Conservation (phyloP, 306 rosid species). For the Cucurbita maxima region DNA sequence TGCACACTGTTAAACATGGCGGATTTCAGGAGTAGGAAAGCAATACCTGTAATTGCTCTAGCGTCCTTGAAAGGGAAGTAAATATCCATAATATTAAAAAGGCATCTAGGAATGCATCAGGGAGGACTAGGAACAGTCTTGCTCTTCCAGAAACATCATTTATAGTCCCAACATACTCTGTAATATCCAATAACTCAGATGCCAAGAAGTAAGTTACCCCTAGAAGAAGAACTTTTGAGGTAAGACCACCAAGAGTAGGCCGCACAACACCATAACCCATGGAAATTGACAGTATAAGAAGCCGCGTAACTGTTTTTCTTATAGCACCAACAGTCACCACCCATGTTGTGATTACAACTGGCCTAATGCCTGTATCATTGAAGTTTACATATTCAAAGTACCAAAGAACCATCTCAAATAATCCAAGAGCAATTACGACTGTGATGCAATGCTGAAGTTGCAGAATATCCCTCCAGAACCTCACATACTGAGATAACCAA, state of each 20-base stretch:
- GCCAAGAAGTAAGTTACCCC: constrained; percentile 77
- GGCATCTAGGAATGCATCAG: constrained; percentile 85
- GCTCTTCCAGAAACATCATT: constrained; percentile 87
- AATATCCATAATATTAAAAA: constrained; percentile 94
- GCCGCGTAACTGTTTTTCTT: constrained; percentile 61
- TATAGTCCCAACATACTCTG: constrained; percentile 88
- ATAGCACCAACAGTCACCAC: constrained; percentile 82
- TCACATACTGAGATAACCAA: constrained; percentile 79
- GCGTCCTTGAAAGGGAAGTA: constrained; percentile 76
- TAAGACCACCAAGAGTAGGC: constrained; percentile 94
- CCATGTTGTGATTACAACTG: constrained; percentile 64
- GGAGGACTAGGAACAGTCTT: constrained; percentile 82
- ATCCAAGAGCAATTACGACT: constrained; percentile 65
- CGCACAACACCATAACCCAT: constrained; percentile 99
- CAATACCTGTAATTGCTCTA: constrained; percentile 85
- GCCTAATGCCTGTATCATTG: constrained; percentile 63
- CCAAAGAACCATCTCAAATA: constrained; percentile 95
- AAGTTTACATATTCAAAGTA: constrained; percentile 71
- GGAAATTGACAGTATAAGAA: constrained; percentile 71
- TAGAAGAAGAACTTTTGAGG: constrained; percentile 83
- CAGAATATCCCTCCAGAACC: constrained; percentile 81
- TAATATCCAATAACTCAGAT: constrained; percentile 65
- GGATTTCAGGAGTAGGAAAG: background rate
- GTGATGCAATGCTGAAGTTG: constrained; percentile 93
- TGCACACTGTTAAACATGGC: background rate